These are phyloP conservation scores for Aureobasidium musti DNA, from an alignment of 2,329 filamentous ascomycete genomes.

Conservation along the genomic window DNA sequence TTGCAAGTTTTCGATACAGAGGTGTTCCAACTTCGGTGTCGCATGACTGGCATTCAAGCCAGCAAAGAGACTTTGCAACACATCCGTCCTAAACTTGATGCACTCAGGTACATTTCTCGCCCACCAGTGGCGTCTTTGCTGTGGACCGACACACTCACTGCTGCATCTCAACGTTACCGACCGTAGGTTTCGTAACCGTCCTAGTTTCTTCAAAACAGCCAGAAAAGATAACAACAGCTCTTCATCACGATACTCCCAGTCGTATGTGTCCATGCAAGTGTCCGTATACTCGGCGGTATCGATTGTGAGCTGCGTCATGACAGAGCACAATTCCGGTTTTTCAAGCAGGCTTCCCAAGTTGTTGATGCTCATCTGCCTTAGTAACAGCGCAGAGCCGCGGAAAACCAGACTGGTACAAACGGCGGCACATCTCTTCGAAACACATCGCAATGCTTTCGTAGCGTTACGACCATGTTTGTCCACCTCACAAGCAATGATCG, in stretches of 20 bases:
- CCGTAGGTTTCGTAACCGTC: conserved; percentile 16
- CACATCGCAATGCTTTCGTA: conserved; percentile 23
- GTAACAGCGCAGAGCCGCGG: conserved; percentile 4
- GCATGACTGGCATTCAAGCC: conserved; percentile 12
- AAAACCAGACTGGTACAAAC: conserved; percentile 26
- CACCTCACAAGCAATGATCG: conserved; percentile 1
- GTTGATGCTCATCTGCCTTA: conserved; percentile 11
- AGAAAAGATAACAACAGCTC: conserved; percentile 21
- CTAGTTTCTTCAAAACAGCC: conserved; percentile 11
- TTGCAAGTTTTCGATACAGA: conserved; percentile 38
- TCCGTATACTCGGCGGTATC: conserved; percentile 27
- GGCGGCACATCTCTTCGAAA: conserved; percentile 17
- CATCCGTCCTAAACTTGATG: conserved; percentile 24
- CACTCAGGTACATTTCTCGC: conserved; percentile 21
- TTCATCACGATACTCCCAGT: conserved; percentile 26
- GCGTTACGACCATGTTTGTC: background rate
- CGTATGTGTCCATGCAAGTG: conserved; percentile 24
- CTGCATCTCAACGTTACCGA: conserved; percentile 21
- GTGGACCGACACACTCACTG: conserved; percentile 23
- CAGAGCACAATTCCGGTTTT: background rate
- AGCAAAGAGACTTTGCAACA: conserved; percentile 24
- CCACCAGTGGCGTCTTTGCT: conserved; percentile 26
- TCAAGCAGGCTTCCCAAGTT: conserved; percentile 10
- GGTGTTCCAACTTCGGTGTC: conserved; percentile 28
- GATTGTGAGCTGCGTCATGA: conserved; percentile 14